Evolutionary conservation across 768 basidiomycete genomes (phyloP).

Genomic region (Ephemerocybe angulata): DNA sequence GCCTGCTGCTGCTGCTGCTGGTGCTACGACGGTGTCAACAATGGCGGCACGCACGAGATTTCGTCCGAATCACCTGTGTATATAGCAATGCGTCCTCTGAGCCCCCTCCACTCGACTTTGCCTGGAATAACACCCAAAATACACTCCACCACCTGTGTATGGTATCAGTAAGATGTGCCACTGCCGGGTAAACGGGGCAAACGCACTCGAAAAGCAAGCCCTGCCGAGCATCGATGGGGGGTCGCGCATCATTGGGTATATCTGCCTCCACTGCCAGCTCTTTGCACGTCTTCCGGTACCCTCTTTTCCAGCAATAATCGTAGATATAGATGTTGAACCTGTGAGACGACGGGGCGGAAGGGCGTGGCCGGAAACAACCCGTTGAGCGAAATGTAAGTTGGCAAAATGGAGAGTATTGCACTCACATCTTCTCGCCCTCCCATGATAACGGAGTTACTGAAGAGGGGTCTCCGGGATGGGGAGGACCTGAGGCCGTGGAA

Average conservation of each 20-base stretch:
- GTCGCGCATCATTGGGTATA: constrained; percentile 54
- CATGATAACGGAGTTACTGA: constrained; percentile 45
- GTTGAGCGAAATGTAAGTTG: constrained; percentile 7
- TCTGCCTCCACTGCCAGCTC: constrained; percentile 68
- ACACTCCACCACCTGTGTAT: constrained; percentile 79
- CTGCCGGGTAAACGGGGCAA: constrained; percentile 9
- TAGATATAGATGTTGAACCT: constrained; percentile 91
- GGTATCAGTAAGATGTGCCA: constrained; percentile 6
- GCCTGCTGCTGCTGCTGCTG: neutral
- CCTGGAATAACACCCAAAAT: constrained; percentile 82
- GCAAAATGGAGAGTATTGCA: constrained; percentile 16
- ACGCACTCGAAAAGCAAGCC: constrained; percentile 76
- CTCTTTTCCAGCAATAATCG: constrained; percentile 81
- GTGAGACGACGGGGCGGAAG: constrained; percentile 8
- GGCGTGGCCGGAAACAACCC: too few relatives aligned
- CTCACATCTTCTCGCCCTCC: constrained; percentile 85
- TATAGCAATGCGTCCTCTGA: constrained; percentile 73
- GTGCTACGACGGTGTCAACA: neutral
- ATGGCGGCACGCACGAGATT: too few relatives aligned
- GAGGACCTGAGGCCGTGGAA: constrained; percentile 20
- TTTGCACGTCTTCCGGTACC: constrained; percentile 67
- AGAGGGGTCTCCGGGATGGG: constrained; percentile 19
- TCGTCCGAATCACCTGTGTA: constrained; percentile 64
- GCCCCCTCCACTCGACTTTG: constrained; percentile 65
- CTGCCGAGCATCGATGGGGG: constrained; percentile 81